Evolutionary conservation across 306 rosid species (phyloP), one percentile per base, ranked within the genome.

Genomic region (Cucumis cinereus): DNA sequence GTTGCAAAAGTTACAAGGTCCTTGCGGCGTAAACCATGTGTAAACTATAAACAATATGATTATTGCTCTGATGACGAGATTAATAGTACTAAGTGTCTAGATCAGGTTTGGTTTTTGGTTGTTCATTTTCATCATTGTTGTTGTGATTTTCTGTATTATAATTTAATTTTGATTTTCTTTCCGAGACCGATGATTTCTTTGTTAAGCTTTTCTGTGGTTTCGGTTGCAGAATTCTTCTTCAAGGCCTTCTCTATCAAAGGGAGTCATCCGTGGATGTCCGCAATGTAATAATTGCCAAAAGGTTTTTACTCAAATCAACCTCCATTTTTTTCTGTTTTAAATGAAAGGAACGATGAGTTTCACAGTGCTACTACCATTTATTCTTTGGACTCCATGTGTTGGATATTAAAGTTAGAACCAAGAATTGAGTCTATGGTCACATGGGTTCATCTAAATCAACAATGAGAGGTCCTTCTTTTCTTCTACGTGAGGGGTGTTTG

Each of bases 251-350:
- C 93, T 95, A 71, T 88, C 96, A 23, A 88, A 76, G 84, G 99
- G 99, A 77, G 98, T 95, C 59, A 71, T 90, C 73, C 96, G 98
- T 8, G 99, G 99, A 45, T 95, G 98, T 88, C 87, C 96, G 10
- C 91, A 90, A 59, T 95, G 99, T 83, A 81, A 56, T 69, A 78
- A 77, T 82, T 95, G 98, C 83, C 99, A 92, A 88, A 92, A 92
- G 99, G 99, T 92, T 22, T 20, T 61, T 56, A 45, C 55, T 76
- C 53, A 41, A 43, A 45, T 59, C 64, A 10, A 30, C 40, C 76
- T 49, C 52, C 61, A 26, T 50, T 72, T 50, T n/a, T n/a, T 1
- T 24, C 36, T n/a, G 59, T 54, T 7, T 11, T 26, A 24, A 12
- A 23, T 4, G 9, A 58, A 58, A 58, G 17, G 63, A 58, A 58